A percentile compares a stretch with the other conserved stretches of the same genome.
These are phyloP conservation scores for Rhizodiscina lignyota DNA, from an alignment of 495 filamentous ascomycete genomes.

Conservation along the genomic window DNA sequence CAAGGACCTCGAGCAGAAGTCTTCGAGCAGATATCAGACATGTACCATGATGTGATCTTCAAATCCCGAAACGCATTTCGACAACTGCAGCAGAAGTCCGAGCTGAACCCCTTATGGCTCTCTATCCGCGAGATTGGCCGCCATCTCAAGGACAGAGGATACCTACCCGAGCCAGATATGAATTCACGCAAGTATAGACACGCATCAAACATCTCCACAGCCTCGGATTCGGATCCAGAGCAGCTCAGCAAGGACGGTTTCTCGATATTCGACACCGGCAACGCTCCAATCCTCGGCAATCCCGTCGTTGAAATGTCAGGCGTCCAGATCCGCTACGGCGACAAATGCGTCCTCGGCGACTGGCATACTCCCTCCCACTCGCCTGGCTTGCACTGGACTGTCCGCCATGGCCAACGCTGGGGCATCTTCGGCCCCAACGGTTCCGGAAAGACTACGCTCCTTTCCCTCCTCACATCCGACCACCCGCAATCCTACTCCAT, in stretches of 20 bases:
- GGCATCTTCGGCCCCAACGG: constrained; percentile 84
- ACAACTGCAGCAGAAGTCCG: background rate
- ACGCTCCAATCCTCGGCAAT: constrained; percentile 26
- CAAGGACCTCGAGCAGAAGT: constrained; percentile 40
- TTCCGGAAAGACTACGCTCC: constrained; percentile 79
- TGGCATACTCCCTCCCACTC: constrained; percentile 47
- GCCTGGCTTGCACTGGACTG: constrained; percentile 62
- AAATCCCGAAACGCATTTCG: background rate
- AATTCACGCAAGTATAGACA: no score
- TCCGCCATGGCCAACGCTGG: constrained; percentile 74
- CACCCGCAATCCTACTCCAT: constrained; percentile 87
- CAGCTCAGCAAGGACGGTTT: background rate
- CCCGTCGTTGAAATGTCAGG: constrained; percentile 73
- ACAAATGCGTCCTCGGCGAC: constrained; percentile 55
- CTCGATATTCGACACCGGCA: background rate
- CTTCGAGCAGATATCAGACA: constrained; percentile 26
- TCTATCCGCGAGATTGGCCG: background rate
- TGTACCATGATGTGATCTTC: constrained; percentile 20
- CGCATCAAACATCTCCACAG: no score
- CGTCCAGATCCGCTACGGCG: constrained; percentile 63
- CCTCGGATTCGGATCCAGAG: no score
- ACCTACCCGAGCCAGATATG: background rate
- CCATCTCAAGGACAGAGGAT: background rate
- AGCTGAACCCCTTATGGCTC: background rate
- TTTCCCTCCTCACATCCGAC: constrained; percentile 85